Base-by-base conservation (phyloP, 2,329 filamentous ascomycete genomes). In the Paraphoma sp. region DNA sequence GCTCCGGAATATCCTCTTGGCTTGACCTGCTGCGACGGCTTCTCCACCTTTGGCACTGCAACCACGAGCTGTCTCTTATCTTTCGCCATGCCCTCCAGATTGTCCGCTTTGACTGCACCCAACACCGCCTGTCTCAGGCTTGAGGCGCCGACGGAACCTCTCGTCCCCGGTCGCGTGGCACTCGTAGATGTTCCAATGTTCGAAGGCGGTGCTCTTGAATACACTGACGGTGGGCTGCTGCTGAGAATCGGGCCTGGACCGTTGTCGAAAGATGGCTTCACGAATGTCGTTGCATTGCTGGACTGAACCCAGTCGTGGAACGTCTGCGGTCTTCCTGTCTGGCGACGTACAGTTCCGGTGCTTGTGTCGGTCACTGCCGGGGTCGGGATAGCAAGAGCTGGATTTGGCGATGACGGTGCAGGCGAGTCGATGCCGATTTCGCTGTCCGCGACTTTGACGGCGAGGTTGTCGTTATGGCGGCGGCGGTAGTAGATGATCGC, bases 121-220 rank as follows among this genome's bases (percentile, higher is more conserved):
- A 59, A 31, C 36, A 59, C 50, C 10, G 56, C 56, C 29, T 41
- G 46, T 10, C 47, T 42, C 36, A 59, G 42, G 33, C 56, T 59
- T 8, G 53, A 51, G 4, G 31, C 40, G 17, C 41, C 45, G 1
- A 30, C n/a, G 4, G 51, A 55, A n/a, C 23, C 38, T 9, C 14
- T 28, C 11, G 45, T 44, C 11, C 9, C 17, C 10, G 33, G 31
- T 12, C 44, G 36, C 7, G 42, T 23, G 16, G 40, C 16, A 42
- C 3, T 16, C 8, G 40, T 17, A n/a, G 40, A 4, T 9, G 10
- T 17, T 9, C 11, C 40, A 42, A 9, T n/a, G 40, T 4, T 42
- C n/a, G 14, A n/a, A 16, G 33, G 6, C 33, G 17, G 18, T 23
- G 40, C 29, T n/a, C 29, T 9, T 12, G 29, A 36, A n/a, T 33